Percentiles rank a stretch among this genome's conserved stretches.
Conservation (phyloP, 2,329 filamentous ascomycete genomes). For the Berkeleyomyces basicola region DNA sequence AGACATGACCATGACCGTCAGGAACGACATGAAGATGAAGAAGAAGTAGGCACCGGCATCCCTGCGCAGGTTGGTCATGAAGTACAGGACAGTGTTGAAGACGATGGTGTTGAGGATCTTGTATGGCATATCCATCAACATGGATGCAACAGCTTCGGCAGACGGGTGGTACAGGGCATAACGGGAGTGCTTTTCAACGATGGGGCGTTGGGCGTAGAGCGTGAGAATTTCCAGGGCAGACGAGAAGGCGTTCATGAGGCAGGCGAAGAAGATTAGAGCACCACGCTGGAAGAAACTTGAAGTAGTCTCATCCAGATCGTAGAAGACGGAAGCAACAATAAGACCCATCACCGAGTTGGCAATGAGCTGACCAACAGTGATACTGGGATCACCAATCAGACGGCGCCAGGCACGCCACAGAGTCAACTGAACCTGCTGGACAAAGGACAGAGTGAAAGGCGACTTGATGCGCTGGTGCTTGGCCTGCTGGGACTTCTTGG, state of each 20-base stretch:
- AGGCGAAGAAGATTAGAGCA: conserved; percentile 72
- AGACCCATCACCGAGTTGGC: conserved; percentile 63
- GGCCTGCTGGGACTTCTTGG: conserved; percentile 37
- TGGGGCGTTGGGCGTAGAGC: conserved; percentile 74
- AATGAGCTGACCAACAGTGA: conserved; percentile 51
- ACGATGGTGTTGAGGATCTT: conserved; percentile 57
- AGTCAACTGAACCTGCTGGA: conserved; percentile 62
- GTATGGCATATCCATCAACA: conserved; percentile 73
- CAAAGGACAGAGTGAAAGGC: conserved; percentile 66
- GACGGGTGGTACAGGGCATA: conserved; percentile 85
- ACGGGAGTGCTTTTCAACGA: conserved; percentile 75
- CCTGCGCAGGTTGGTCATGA: conserved; percentile 67
- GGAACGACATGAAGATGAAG: conserved; percentile 62
- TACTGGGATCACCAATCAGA: conserved; percentile 56
- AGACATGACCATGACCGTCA: conserved; percentile 60
- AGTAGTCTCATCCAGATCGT: conserved; percentile 49
- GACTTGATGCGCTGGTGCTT: conserved; percentile 47
- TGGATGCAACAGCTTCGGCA: conserved; percentile 72
- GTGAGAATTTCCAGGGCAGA: conserved; percentile 71
- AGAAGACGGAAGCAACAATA: conserved; percentile 69
- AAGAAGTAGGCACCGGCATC: conserved; percentile 68
- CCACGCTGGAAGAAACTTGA: conserved; percentile 63
- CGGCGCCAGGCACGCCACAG: conserved; percentile 66
- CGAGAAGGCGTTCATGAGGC: conserved; percentile 71
- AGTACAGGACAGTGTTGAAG: conserved; percentile 73